A percentile compares a stretch with the other conserved stretches of the same genome.
phyloP scores from a whole-genome alignment of 2,329 filamentous ascomycete genomes.

The Hypomyces perniciosus region DNA sequence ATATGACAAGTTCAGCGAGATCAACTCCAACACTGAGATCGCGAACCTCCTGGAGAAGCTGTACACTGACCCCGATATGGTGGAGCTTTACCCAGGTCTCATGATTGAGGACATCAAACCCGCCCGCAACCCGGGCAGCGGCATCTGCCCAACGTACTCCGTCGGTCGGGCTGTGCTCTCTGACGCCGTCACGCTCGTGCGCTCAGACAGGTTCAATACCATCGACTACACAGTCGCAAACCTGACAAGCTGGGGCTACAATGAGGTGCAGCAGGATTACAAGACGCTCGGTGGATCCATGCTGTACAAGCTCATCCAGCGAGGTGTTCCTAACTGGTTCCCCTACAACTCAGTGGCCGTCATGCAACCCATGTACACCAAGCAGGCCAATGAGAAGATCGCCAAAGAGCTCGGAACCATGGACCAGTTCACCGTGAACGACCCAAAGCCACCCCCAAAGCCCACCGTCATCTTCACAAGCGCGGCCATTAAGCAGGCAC shows the following conservation, averaged over 20 bases:
- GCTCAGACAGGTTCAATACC: constrained; percentile 55
- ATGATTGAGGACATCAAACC: constrained; percentile 55
- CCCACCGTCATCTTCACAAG: constrained; percentile 18
- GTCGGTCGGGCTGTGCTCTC: constrained; percentile 51
- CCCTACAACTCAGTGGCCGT: constrained; percentile 19
- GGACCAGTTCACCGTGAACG: constrained; percentile 18
- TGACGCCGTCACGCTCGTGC: constrained; percentile 53
- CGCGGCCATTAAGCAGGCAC: constrained; percentile 20
- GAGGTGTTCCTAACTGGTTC: constrained; percentile 17
- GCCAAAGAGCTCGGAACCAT: constrained; percentile 12
- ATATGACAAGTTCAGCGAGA: constrained; percentile 51
- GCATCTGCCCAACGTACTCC: constrained; percentile 47
- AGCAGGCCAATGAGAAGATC: constrained; percentile 17
- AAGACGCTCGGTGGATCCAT: constrained; percentile 15
- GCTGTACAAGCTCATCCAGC: constrained; percentile 19
- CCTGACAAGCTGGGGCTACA: constrained; percentile 24
- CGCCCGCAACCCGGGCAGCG: constrained; percentile 44
- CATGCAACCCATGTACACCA: constrained; percentile 24
- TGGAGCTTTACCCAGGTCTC: constrained; percentile 65
- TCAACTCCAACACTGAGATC: constrained; percentile 53
- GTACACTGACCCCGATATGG: constrained; percentile 58
- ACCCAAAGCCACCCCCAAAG: constrained; percentile 15
- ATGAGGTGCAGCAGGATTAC: constrained; percentile 1
- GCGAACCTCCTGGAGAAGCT: constrained; percentile 49
- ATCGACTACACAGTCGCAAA: constrained; percentile 36